Percentiles rank a stretch among this genome's conserved stretches.
Conservation (phyloP, 768 basidiomycete genomes). For the Hortiboletus flavorubellus region DNA sequence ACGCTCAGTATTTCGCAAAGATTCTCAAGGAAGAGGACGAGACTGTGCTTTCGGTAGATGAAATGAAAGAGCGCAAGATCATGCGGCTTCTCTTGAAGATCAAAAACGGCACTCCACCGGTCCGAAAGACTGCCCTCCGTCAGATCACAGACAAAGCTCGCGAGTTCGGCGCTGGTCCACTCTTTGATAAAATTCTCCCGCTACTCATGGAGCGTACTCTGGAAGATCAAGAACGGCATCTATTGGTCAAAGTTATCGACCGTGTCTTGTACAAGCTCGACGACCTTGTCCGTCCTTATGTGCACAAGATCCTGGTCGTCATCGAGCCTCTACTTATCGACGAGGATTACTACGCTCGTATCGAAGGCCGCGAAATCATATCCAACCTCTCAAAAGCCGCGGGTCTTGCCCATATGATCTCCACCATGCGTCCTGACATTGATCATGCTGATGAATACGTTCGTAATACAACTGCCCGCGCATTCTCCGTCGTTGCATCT, state of each 20-base stretch:
- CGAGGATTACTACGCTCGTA: constrained; percentile 94
- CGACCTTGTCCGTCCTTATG: constrained; percentile 97
- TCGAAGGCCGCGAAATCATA: constrained; percentile 99
- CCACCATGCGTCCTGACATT: constrained; percentile 99
- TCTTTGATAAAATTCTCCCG: constrained; percentile 98
- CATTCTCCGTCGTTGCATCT: constrained; percentile 98
- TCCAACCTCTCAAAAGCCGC: constrained; percentile 98
- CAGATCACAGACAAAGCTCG: constrained; percentile 99
- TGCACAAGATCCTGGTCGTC: constrained; percentile 99
- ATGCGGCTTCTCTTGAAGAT: constrained; percentile 98
- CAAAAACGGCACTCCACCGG: constrained; percentile 98
- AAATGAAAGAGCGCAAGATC: constrained; percentile 99
- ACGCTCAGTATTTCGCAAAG: constrained; percentile 97
- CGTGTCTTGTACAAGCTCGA: constrained; percentile 98
- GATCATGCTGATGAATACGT: constrained; percentile 99
- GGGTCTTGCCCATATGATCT: constrained; percentile 99
- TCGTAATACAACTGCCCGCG: constrained; percentile 97
- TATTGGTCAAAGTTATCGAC: constrained; percentile 98
- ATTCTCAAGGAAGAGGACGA: constrained; percentile 96
- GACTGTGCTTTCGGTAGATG: constrained; percentile 86
- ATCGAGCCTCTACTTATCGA: constrained; percentile 99
- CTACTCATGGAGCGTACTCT: constrained; percentile 97
- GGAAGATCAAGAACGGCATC: constrained; percentile 97
- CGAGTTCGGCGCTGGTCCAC: constrained; percentile 95
- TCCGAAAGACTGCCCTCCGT: constrained; percentile 94